Conservation (phyloP, 306 rosid genomes). For the Herpetospermum pedunculosum region DNA sequence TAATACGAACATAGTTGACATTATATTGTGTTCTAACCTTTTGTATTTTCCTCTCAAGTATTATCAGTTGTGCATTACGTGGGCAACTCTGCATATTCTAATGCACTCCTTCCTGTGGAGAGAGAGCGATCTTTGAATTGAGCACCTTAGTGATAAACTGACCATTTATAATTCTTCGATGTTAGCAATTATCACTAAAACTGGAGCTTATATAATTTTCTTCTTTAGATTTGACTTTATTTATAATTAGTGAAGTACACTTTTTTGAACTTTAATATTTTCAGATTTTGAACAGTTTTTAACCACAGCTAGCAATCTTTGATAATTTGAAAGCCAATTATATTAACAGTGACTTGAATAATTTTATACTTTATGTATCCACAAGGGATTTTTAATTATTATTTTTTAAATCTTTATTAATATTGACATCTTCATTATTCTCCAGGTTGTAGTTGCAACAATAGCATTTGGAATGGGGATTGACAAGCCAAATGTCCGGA, state of each 20-base stretch:
- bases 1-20: neutral
- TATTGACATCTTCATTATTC: neutral
- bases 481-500: constrained; percentile 82
- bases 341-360: neutral
- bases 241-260: neutral
- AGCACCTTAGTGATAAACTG: neutral
- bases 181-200: neutral
- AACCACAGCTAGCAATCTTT: neutral
- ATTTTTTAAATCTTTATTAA: neutral
- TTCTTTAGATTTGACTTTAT: neutral
- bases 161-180: neutral
- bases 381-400: neutral
- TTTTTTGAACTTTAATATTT: neutral
- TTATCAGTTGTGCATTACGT: neutral
- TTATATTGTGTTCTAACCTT: neutral
- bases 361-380: neutral
- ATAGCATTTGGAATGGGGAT: constrained; percentile 98
- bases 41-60: neutral
- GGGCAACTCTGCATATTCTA: neutral
- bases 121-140: neutral
- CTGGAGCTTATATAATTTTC: neutral
- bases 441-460: constrained; percentile 91
- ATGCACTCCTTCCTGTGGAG: neutral
- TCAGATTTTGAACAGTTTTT: neutral
- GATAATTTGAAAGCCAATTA: neutral